Evolutionary conservation across 2,329 filamentous ascomycete genomes (phyloP), one percentile per base, ranked within the genome.

Genomic region (Xylaria sp.): DNA sequence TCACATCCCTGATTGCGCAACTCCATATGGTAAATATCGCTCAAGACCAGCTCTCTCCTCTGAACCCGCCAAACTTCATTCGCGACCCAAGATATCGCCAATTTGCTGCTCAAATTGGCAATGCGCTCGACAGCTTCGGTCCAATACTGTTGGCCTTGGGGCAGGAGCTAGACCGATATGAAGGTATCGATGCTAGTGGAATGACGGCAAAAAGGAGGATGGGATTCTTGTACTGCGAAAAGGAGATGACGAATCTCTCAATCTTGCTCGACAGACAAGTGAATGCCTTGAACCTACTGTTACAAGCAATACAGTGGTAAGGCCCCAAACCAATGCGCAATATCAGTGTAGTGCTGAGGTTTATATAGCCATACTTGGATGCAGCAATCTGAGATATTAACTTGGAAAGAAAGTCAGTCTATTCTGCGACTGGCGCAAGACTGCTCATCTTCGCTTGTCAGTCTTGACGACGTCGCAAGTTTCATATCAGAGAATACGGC

Each of bases 71-170:
- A 13, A 65, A 51, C 12, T 60, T 59, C 3, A 23, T 28, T 10
- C 41, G 46, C 15, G 65, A 54, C 39, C 65, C 69, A 6, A 69
- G 72, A 66, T 73, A 73, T 52, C 54, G 58, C 9, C 63, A 73
- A 44, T 58, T 74, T 20, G 66, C 63, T 9, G 32, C 18, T 5
- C 71, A 73, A 37, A 63, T 74, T 34, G 63, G 65, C 2, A 70
- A 66, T 28, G 63, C 69, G 12, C 60, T 74, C 15, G 67, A 85
- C 0, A 86, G 82, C 12, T 85, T 82, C 0, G 85, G 86, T 37
- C 89, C 88, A 71, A 91, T 72, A 32, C 51, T 73, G 12, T 18
- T 59, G 20, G 65, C 60, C 15, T 34, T 73, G 34, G 23, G 60
- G 20, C 63, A 58, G 10, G 56, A 70, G 7, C 20, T 73, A 6